These are phyloP conservation scores for Cladosporium sp. DNA, from an alignment of 2,329 filamentous ascomycete genomes.

Conservation along the genomic window DNA sequence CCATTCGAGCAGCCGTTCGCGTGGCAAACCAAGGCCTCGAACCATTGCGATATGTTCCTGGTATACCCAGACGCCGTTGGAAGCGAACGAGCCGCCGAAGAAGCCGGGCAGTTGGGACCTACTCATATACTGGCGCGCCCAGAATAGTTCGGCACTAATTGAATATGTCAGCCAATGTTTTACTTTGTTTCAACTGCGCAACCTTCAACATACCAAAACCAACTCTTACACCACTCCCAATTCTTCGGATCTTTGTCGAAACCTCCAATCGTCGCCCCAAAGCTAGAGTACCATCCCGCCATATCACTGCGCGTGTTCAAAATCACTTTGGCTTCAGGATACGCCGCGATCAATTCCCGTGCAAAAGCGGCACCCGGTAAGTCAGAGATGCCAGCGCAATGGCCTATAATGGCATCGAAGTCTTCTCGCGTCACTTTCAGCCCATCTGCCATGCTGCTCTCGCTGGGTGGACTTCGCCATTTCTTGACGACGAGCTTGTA, in stretches of 20 bases:
- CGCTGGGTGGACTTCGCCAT: constrained; percentile 26
- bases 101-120: background rate
- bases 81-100: constrained; percentile 9
- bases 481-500: constrained; percentile 6
- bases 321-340: constrained; percentile 69
- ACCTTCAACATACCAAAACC: background rate
- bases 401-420: constrained; percentile 4
- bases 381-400: constrained; percentile 4
- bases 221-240: constrained; percentile 16
- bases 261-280: background rate
- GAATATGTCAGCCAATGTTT: background rate
- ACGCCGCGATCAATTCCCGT: constrained; percentile 49
- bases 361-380: constrained; percentile 36
- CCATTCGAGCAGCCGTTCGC: constrained; percentile 35
- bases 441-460: background rate
- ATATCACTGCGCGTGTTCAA: constrained; percentile 9
- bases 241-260: background rate
- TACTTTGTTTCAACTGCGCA: background rate
- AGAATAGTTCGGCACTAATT: constrained; percentile 10
- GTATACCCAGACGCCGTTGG: constrained; percentile 8
- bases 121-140: background rate
- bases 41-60: constrained; percentile 23
- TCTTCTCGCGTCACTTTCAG: constrained; percentile 12
- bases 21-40: constrained; percentile 24
- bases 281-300: background rate